These are phyloP conservation scores for Hyphodiscus hymeniophilus DNA, from an alignment of 495 filamentous ascomycete species.

Conservation along the genomic window DNA sequence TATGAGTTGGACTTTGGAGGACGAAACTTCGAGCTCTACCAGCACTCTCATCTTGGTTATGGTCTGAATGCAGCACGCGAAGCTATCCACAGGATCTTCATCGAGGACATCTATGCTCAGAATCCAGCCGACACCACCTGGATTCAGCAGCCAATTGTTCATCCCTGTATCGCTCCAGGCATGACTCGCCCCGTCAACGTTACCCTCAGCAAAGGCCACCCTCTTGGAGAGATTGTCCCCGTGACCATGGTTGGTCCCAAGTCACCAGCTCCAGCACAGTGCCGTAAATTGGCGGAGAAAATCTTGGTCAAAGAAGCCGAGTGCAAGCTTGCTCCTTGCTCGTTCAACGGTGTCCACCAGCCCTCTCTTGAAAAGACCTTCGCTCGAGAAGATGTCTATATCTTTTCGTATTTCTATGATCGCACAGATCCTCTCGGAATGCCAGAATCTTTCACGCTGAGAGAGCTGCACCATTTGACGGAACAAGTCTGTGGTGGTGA, in stretches of 20 bases:
- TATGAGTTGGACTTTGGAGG: conserved; percentile 88
- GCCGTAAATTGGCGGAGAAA: conserved; percentile 80
- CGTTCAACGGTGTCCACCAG: conserved; percentile 95
- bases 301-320: conserved; percentile 80
- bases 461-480: conserved; percentile 78
- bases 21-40: conserved; percentile 87
- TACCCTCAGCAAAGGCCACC: conserved; percentile 51
- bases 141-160: conserved; percentile 60
- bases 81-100: conserved; percentile 64
- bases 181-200: conserved; percentile 63
- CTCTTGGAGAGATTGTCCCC: conserved; percentile 44
- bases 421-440: conserved; percentile 86
- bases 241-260: conserved; percentile 86
- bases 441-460: conserved; percentile 87
- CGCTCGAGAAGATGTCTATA: conserved; percentile 82
- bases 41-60: conserved; percentile 96
- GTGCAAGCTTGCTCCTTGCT: conserved; percentile 82
- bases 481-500: conserved; percentile 77
- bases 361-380: conserved; percentile 91
- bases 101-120: conserved; percentile 50
- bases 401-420: conserved; percentile 97
- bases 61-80: conserved; percentile 92
- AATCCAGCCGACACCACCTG: conserved; percentile 36
- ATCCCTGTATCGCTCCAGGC: conserved; percentile 84
- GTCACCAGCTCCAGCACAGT: conserved; percentile 67